phyloP scores from a whole-genome alignment of 768 basidiomycete genomes.

The Lactarius pseudohatsudake region DNA sequence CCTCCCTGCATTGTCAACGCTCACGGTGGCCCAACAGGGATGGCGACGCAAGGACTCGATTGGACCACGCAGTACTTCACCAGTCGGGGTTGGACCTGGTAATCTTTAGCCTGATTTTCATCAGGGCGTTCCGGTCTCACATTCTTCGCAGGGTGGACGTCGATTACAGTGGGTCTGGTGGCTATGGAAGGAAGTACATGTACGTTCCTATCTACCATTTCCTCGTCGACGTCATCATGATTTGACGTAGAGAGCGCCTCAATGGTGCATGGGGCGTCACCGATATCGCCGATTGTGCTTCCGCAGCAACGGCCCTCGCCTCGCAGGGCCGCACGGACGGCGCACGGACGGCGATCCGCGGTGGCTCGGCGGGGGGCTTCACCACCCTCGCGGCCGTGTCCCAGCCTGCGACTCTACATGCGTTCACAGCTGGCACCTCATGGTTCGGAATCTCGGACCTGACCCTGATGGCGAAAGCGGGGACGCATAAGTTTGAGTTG shows the following conservation, averaged over 20 bases:
- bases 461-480: slow-evolving; percentile 46
- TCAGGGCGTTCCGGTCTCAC: slow-evolving; percentile 16
- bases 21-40: slow-evolving; percentile 48
- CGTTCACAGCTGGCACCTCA: slow-evolving; percentile 63
- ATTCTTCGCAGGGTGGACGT: slow-evolving; percentile 58
- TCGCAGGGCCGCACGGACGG: slow-evolving; percentile 56
- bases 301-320: slow-evolving; percentile 53
- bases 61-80: slow-evolving; percentile 41
- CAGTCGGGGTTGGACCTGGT: slow-evolving; percentile 57
- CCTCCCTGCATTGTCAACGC: slow-evolving; percentile 23
- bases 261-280: slow-evolving; percentile 69
- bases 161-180: slow-evolving; percentile 74
- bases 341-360: slow-evolving; percentile 65
- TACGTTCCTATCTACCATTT: slow-evolving; percentile 28
- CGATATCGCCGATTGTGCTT: slow-evolving; percentile 66
- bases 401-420: slow-evolving; percentile 37
- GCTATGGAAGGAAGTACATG: slow-evolving; percentile 70
- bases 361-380: slow-evolving; percentile 72
- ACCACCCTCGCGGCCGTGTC: slow-evolving; percentile 56
- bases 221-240: not conserved
- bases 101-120: not conserved
- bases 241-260: slow-evolving; percentile 46
- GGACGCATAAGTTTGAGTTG: slow-evolving; percentile 74
- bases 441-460: slow-evolving; percentile 73
- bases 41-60: slow-evolving; percentile 47